Evolutionary conservation across 768 basidiomycete species (phyloP).

Genomic region (Cystobasidium tubakii): DNA sequence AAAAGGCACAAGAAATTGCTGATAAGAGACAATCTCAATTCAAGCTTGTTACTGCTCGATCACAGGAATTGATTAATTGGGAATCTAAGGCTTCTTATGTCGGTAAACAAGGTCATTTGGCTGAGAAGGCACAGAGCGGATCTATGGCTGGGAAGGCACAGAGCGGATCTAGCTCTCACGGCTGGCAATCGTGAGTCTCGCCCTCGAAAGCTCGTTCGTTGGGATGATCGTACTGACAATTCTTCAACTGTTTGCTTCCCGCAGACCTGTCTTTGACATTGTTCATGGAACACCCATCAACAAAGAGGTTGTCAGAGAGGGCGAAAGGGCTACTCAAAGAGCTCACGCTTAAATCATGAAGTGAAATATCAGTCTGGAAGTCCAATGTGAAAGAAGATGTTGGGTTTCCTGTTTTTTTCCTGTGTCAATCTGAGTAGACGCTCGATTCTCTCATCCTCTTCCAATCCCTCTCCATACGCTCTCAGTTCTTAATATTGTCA

Average conservation of each 20-base stretch:
- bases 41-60: conserved; percentile 70
- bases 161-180: neutral
- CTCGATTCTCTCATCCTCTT: too few relatives aligned
- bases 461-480: neutral
- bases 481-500: neutral
- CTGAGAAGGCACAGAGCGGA: conserved; percentile 49
- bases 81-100: conserved; percentile 68
- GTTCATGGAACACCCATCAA: neutral
- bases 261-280: conserved; percentile 34
- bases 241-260: neutral
- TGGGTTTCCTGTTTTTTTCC: too few relatives aligned
- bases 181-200: conserved; percentile 31
- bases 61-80: conserved; percentile 59
- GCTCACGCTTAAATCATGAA: neutral
- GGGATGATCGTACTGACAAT: too few relatives aligned
- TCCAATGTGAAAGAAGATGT: too few relatives aligned
- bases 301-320: neutral
- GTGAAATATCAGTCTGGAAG: neutral
- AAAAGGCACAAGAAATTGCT: conserved; percentile 51
- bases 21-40: conserved; percentile 55
- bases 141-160: conserved; percentile 48
- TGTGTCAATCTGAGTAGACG: too few relatives aligned
- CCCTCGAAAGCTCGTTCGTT: too few relatives aligned
- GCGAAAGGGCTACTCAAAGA: neutral
- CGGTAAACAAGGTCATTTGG: conserved; percentile 55